Evolutionary conservation across 78 protist species (phyloP).

Genomic region (Creolimax fragrantissima): DNA sequence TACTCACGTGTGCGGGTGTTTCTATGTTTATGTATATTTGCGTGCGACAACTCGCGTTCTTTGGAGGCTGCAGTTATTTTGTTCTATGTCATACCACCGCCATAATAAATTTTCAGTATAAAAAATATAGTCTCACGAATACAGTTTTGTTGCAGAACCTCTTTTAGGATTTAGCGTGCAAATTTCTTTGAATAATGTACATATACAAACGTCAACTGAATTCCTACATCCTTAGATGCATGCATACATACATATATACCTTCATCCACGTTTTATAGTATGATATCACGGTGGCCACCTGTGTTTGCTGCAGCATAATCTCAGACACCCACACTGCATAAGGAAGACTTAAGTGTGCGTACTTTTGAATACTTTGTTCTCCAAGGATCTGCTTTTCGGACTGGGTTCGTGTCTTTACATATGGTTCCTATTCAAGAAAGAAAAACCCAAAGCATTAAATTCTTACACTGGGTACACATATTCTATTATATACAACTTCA

Average conservation of each 20-base stretch:
- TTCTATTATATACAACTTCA: neutral
- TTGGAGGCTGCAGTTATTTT: no score
- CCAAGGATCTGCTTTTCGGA: neutral
- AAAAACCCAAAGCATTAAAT: neutral
- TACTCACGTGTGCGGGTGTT: neutral
- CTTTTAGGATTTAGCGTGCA: no score
- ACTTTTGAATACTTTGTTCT: neutral
- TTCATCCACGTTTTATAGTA: conserved; percentile 50
- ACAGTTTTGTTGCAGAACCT: no score
- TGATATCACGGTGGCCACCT: conserved; percentile 43
- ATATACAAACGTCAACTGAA: no score
- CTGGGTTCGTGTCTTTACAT: neutral
- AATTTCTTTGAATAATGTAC: no score
- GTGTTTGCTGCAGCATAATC: conserved; percentile 82
- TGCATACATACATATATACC: neutral
- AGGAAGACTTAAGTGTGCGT: neutral
- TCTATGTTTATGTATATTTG: neutral
- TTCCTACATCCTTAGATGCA: neutral
- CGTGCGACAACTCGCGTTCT: no score
- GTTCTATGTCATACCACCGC: no score
- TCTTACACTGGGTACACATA: neutral
- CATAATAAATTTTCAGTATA: no score
- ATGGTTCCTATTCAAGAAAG: neutral
- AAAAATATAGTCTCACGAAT: no score
- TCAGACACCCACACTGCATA: conserved; percentile 77